These are phyloP conservation scores for Penicillium frequentans DNA, from an alignment of 2,329 filamentous ascomycete genomes.

Conservation along the genomic window DNA sequence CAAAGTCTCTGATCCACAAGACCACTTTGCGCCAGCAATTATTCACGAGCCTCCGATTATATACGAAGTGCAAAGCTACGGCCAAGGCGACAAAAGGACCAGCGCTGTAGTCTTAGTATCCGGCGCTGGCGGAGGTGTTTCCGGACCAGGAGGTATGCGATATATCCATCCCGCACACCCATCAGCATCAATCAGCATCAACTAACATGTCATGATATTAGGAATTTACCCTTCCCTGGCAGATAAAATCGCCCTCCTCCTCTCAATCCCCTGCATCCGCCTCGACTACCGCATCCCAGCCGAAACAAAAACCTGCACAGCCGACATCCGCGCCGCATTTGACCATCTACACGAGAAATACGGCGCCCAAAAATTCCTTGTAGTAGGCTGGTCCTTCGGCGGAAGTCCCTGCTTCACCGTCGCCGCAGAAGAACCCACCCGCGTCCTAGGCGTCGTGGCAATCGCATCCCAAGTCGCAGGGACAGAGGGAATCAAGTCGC, in stretches of 20 bases:
- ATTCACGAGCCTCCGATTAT: background rate
- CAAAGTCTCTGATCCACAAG: background rate
- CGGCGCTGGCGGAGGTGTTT: background rate
- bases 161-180: background rate
- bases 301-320: background rate
- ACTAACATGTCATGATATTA: background rate
- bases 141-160: background rate
- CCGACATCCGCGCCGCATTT: background rate
- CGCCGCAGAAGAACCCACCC: background rate
- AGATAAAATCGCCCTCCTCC: background rate
- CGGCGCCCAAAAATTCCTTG: background rate
- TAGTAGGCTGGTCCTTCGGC: background rate
- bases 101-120: background rate
- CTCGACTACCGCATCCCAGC: background rate
- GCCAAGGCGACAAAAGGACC: background rate
- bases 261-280: background rate
- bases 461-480: background rate
- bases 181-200: background rate
- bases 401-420: background rate
- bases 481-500: background rate
- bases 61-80: background rate
- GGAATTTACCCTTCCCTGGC: background rate
- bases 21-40: background rate
- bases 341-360: background rate
- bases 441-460: background rate